Evolutionary conservation across 2,329 filamentous ascomycete species (phyloP), one percentile per base, ranked within the genome.

Genomic region (Paecilomyces sp.): DNA sequence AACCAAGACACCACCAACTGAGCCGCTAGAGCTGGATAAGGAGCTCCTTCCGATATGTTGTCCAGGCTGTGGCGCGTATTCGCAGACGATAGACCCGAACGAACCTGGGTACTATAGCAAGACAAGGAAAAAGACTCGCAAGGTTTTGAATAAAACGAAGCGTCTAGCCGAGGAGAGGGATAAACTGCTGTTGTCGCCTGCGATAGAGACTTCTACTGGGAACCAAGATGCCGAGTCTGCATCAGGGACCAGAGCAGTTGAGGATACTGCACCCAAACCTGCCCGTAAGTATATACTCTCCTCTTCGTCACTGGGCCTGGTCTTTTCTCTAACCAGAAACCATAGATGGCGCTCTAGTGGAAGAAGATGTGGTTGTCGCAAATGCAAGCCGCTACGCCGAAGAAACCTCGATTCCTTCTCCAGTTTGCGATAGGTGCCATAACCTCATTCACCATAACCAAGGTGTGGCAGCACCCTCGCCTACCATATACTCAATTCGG

Each of bases 351-450:
- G 28, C 31, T 13, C 24, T 34, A 31, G 31, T 50, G 7, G 64
- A 69, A 11, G 63, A 67, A 15, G 63, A 63, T 22, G 52, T 63
- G 7, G 52, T 64, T 15, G 65, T 67, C n/a, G 63, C 66, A 2
- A 60, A 57, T 18, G 41, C 41, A 6, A 47, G 41, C 13, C 58
- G 63, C 12, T 64, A 66, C 15, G 58, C 67, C 22, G 65, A 67
- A 22, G 61, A 64, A 41, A 59, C 71, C 54, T 57, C 58, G 52
- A 13, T 57, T 25, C 56, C 66, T 3, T 57, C 63, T 2, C 67
- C 69, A 18, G 60, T 96, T 6, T 99, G 94, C 76, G 89, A 94
- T 66, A 86, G 94, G 68, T 99, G 94, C 69, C 92, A 97, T 72
- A 82, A 86, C 34, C 81, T 99, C 28, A 74, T 88, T 24, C 87